Base-by-base conservation (phyloP, 129 eudicot species). In the Gnaphalium uliginosum region DNA sequence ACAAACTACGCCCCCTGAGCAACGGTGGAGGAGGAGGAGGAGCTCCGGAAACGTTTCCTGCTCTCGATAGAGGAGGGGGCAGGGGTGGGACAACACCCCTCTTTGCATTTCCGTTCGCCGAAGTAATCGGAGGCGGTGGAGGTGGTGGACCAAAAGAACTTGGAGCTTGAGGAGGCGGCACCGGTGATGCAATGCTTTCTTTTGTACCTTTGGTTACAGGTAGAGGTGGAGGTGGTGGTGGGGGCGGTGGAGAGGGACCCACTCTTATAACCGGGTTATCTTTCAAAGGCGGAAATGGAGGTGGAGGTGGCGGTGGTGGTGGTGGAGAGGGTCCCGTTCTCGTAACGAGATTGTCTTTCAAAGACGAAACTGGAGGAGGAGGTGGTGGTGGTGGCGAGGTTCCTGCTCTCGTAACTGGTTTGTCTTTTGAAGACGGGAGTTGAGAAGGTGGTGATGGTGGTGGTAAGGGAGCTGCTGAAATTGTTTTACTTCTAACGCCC, bases 21-120 rank as follows among this genome's bases (percentile, higher is more conserved):
- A 69, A 69, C 48, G 35, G 41, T 2, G 24, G 60, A 2, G 79
- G 72, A 23, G 78, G 76, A 22, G 82, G 37, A 9, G 67, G 70
- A 33, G 48, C 60, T 30, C 77, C 76, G n/a, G 85, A 58, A 29
- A 53, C 2, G 48, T 64, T 69, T 61, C 25, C 61, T 33, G 50
- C 68, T 39, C 69, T 77, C 8, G 79, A 73, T 54, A 53, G 62
- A 5, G 81, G 76, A 61, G 93, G 85, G 1, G 85, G 65, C 5
- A 85, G 86, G 21, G 87, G 73, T 58, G 77, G 72, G 72, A 37
- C 71, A 58, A 19, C 82, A 50, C 76, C 82, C 17, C 8, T 13
- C 33, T 56, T 77, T 32, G 10, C 64, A 29, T 84, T 76, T 29
- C 75, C 84, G 17, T 80, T 79, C 48, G 32, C 70, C 9, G 51